Evolutionary conservation across 345 rosid genomes (phyloP).

Genomic region (Balakata baccata): DNA sequence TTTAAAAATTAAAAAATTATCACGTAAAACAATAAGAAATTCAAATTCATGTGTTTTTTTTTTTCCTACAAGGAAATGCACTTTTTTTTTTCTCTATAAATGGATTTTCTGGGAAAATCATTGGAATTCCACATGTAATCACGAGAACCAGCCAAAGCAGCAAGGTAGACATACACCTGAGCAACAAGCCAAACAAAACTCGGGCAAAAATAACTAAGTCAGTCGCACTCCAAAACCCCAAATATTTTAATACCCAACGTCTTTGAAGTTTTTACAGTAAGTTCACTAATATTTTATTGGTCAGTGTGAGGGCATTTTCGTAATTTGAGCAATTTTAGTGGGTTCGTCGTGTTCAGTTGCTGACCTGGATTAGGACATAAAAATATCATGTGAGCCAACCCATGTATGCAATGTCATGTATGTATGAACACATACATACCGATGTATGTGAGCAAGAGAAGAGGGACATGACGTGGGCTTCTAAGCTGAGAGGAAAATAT

Average conservation of each 20-base stretch:
- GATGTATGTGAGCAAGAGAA: background rate
- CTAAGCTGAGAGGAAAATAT: conserved; percentile 56
- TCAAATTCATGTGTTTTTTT: too few species aligned
- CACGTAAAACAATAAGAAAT: too few species aligned
- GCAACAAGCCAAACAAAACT: background rate
- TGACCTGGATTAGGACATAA: too few species aligned
- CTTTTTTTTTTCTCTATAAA: too few species aligned
- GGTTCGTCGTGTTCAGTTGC: background rate
- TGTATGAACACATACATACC: background rate
- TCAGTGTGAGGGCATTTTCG: background rate
- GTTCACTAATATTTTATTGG: background rate
- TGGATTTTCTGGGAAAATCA: too few species aligned
- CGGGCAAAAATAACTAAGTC: background rate
- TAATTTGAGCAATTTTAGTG: background rate
- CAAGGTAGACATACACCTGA: background rate
- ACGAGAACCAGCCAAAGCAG: too few species aligned
- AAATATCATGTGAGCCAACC: background rate
- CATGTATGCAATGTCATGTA: conserved; percentile 11
- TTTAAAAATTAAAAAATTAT: too few species aligned
- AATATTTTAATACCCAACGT: background rate
- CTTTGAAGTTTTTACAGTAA: background rate
- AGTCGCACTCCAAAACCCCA: background rate
- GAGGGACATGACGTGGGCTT: conserved; percentile 40
- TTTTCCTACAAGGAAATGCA: too few species aligned
- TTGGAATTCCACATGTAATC: too few species aligned